These are phyloP conservation scores for Sabuloglossum arenarium DNA, from an alignment of 495 filamentous ascomycete genomes.

Conservation along the genomic window DNA sequence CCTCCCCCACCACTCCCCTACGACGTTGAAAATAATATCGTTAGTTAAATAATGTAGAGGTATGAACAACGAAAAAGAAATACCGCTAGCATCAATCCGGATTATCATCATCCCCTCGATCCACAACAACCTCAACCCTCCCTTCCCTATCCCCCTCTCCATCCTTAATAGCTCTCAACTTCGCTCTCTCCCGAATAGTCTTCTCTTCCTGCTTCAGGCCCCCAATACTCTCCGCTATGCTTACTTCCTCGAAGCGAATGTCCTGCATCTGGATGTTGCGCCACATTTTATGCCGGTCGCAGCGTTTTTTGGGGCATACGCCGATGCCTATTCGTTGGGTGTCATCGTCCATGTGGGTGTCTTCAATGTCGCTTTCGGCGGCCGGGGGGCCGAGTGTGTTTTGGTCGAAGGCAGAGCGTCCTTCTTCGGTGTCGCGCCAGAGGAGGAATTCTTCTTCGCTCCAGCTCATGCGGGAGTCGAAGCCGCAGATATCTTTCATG, in stretches of 20 bases:
- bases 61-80: too few species aligned
- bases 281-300: conserved; percentile 5
- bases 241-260: background rate
- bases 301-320: conserved; percentile 4
- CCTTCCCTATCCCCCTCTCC: background rate
- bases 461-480: conserved; percentile 4
- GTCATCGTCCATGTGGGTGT: conserved; percentile 1
- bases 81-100: too few species aligned
- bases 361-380: background rate
- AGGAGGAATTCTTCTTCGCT: conserved; percentile 5
- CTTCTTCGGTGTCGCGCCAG: background rate
- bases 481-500: conserved; percentile 4
- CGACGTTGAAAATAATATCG: too few species aligned
- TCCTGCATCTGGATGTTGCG: background rate
- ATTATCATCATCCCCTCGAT: background rate
- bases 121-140: background rate
- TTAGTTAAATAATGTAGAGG: too few species aligned
- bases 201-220: conserved; percentile 48
- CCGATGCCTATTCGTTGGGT: background rate
- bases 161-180: background rate
- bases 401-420: background rate
- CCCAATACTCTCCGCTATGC: conserved; percentile 36
- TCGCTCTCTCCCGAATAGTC: background rate
- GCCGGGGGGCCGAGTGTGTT: background rate
- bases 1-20: too few species aligned